Evolutionary conservation across 495 filamentous ascomycete genomes (phyloP).

Genomic region (Xylaria cubensis): DNA sequence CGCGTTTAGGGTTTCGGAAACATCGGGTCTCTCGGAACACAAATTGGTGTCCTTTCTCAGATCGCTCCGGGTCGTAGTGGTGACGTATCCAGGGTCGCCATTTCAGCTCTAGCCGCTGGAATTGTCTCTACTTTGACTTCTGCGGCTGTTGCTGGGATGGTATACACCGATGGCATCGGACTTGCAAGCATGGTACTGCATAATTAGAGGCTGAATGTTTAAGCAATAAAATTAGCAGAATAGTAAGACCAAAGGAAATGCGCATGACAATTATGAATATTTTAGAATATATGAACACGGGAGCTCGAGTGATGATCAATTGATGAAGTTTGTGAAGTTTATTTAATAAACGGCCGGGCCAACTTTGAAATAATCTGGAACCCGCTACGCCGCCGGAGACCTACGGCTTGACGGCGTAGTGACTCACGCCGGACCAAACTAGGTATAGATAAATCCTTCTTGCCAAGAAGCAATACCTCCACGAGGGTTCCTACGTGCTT

Average conservation of each 20-base stretch:
- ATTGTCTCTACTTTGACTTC: slow-evolving; percentile 80
- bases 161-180: slow-evolving; percentile 42
- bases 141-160: slow-evolving; percentile 78
- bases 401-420: slow-evolving; percentile 7
- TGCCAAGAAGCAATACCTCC: neutral
- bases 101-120: slow-evolving; percentile 80
- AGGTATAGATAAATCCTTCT: neutral
- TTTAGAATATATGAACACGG: neutral
- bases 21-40: slow-evolving; percentile 80
- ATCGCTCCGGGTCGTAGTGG: slow-evolving; percentile 74
- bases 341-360: neutral
- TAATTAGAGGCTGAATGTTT: neutral
- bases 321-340: neutral
- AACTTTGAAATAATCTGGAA: neutral
- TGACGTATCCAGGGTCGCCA: slow-evolving; percentile 76
- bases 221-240: neutral
- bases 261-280: neutral
- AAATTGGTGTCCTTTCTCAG: slow-evolving; percentile 85
- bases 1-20: slow-evolving; percentile 71
- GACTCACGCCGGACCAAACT: neutral
- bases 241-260: neutral
- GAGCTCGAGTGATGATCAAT: neutral
- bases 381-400: neutral
- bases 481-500: too few relatives aligned
- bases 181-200: neutral